Evolutionary conservation across 2,329 filamentous ascomycete genomes (phyloP), one percentile per base, ranked within the genome.

Genomic region (Geosmithia morbida): DNA sequence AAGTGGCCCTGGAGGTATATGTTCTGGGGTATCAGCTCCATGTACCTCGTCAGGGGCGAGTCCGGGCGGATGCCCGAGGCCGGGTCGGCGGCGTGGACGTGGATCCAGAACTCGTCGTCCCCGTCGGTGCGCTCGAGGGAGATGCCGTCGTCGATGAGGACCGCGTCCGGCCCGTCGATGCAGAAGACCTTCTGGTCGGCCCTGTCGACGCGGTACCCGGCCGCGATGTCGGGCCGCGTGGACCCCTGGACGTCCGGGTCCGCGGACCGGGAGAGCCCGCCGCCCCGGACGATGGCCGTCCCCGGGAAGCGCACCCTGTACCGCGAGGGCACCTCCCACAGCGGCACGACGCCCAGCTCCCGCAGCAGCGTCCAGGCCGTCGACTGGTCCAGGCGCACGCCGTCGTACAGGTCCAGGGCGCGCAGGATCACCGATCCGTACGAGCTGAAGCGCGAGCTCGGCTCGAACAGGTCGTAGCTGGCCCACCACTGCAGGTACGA

Each of bases 41-140:
- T 79, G 55, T 77, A 76, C 50, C 74, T 68, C 33, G 75, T 73
- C 7, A 86, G 61, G 8, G 69, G 64, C 39, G 79, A 77, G 19
- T 76, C 67, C 17, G 77, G 75, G 18, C 66, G 55, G 51, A 92
- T 77, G 49, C 77, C 75, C 5, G 86, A 85, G 2, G 83, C 82
- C 8, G 85, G 85, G 56, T 92, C 87, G 14, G 87, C 86, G 41
- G 85, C 74, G 59, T 92, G 86, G 30, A 87, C 64, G 56, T 88
- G 85, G 29, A 90, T 67, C 86, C 86, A 92, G 56, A 76, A 78
- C 53, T 83, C 70, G 46, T 69, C 59, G 18, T 69, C 51, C 17
- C 61, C 66, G 3, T 68, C 62, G 1, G 81, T 74, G 43, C 63
- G 60, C 57, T 87, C 81, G 7, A 92, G 57, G 1, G 85, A 90